These are phyloP conservation scores for Penicillium taxi DNA, from an alignment of 495 filamentous ascomycete genomes.

Conservation along the genomic window DNA sequence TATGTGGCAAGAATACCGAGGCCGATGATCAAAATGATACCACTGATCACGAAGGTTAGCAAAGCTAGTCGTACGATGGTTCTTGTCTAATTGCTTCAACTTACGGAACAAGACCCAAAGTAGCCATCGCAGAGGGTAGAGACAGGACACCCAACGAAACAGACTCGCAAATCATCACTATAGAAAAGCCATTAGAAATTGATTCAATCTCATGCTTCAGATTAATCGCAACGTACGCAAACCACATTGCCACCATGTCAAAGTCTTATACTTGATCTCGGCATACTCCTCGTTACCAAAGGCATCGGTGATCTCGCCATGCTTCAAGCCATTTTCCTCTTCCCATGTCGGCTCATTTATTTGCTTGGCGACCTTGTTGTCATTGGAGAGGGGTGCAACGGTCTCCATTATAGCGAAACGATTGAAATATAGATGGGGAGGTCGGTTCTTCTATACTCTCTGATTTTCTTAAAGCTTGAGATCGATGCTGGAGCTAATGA, in stretches of 20 bases:
- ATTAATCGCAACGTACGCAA: slow-evolving; percentile 11
- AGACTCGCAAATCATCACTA: slow-evolving; percentile 61
- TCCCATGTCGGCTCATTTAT: slow-evolving; percentile 10
- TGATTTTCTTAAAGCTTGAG: no score
- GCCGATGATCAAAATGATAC: slow-evolving; percentile 54
- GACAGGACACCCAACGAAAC: slow-evolving; percentile 63
- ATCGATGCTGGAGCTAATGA: no score
- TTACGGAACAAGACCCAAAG: slow-evolving; percentile 51
- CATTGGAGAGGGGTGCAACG: slow-evolving; percentile 15
- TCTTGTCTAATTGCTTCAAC: no score
- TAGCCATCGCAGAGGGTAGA: slow-evolving; percentile 54
- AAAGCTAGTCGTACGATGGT: no score
- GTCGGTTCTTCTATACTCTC: no score
- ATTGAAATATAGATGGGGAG: no score
- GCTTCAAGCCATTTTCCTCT: slow-evolving; percentile 31
- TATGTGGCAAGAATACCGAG: slow-evolving; percentile 66
- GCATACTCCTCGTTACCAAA: slow-evolving; percentile 38
- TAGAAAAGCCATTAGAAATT: slow-evolving; percentile 22
- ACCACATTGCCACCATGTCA: slow-evolving; percentile 43
- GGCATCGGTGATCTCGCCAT: slow-evolving; percentile 26
- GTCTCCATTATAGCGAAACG: slow-evolving; percentile 20
- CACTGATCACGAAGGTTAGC: slow-evolving; percentile 7
- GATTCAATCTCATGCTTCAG: background rate
- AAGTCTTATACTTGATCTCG: slow-evolving; percentile 41
- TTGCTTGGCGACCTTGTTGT: slow-evolving; percentile 15